These are phyloP conservation scores for Psidium friedrichsthalianum DNA, from an alignment of 345 rosid species.

Conservation along the genomic window DNA sequence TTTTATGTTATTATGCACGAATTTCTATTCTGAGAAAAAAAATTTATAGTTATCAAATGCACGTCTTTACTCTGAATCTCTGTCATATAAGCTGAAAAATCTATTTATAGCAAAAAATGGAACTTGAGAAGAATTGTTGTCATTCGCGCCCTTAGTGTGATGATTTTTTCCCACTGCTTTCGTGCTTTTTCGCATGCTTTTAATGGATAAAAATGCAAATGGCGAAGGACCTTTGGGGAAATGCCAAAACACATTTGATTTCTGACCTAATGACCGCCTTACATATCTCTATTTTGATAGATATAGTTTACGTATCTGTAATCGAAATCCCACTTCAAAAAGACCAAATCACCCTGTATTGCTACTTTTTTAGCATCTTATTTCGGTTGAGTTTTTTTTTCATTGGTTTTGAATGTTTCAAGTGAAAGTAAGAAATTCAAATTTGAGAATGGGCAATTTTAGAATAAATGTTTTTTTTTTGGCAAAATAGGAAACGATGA, in stretches of 20 bases:
- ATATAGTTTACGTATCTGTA: not conserved
- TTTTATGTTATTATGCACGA: too few species aligned
- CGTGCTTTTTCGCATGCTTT: too few species aligned
- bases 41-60: too few species aligned
- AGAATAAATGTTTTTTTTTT: not conserved
- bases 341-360: not conserved
- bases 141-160: too few species aligned
- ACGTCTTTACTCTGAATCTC: too few species aligned
- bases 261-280: not conserved
- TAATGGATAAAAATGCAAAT: not conserved
- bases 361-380: too few species aligned
- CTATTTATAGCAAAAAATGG: too few species aligned
- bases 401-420: not conserved
- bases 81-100: too few species aligned
- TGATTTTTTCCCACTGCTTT: too few species aligned
- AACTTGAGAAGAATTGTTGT: too few species aligned
- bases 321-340: not conserved
- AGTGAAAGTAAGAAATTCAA: rapidly evolving
- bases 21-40: too few species aligned
- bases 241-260: not conserved
- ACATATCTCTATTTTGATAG: not conserved
- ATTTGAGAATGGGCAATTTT: not conserved
- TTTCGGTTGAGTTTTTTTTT: not conserved
- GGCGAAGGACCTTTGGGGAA: not conserved
- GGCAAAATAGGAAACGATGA: not conserved